Conservation (phyloP, 176 grass and related monocot species). For the Ensete ventricosum region DNA sequence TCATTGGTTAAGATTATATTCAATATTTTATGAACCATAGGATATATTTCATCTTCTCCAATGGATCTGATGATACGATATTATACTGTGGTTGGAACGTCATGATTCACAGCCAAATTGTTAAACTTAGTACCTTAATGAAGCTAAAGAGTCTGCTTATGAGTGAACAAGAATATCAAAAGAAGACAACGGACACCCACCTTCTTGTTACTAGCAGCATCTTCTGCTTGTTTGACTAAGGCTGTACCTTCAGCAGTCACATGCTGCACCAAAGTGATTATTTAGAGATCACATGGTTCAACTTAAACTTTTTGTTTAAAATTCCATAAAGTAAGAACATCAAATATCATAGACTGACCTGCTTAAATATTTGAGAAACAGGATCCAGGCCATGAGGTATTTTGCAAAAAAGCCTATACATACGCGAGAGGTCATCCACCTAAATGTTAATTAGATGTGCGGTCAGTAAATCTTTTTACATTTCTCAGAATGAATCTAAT, state of each 20-base stretch:
- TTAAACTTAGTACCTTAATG: background rate
- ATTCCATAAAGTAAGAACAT: background rate
- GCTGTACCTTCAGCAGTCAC: conserved; percentile 67
- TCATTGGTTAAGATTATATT: background rate
- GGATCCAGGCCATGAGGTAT: conserved; percentile 76
- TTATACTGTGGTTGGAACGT: background rate
- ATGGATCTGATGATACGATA: background rate
- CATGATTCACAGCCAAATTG: background rate
- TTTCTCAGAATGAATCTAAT: background rate
- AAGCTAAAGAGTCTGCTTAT: background rate
- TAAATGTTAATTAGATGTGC: conserved; percentile 8
- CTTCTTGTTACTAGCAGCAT: conserved; percentile 90
- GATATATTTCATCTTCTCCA: background rate
- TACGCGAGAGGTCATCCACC: conserved; percentile 85
- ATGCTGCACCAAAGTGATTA: conserved; percentile 45
- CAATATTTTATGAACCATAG: background rate
- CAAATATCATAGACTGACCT: conserved; percentile 33
- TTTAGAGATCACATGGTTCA: conserved; percentile 5
- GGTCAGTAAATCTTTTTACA: background rate
- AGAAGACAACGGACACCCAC: conserved; percentile 24
- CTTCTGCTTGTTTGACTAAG: conserved; percentile 93
- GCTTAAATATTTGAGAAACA: conserved; percentile 89
- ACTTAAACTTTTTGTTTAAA: conserved; percentile 7
- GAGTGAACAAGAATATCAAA: background rate
- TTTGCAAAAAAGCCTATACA: conserved; percentile 83